Percentiles rank a stretch among this genome's conserved stretches.
These are phyloP conservation scores for Fragosphaeria purpurea DNA, from an alignment of 2,329 filamentous ascomycete genomes.

Conservation along the genomic window DNA sequence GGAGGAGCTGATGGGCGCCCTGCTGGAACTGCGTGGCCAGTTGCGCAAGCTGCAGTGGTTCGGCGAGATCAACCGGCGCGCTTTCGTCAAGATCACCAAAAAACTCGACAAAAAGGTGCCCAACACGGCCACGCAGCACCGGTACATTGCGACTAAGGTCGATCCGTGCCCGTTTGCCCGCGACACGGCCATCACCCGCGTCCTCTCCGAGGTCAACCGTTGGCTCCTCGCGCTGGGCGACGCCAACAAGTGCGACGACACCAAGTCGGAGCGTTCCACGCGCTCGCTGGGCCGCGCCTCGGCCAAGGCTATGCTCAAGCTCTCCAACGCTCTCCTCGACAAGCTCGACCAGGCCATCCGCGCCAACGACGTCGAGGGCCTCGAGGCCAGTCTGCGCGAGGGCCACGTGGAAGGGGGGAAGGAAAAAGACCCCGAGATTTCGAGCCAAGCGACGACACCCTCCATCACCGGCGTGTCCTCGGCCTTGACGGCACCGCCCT, in stretches of 20 bases:
- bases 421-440: no score
- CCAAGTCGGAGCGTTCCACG: constrained; percentile 61
- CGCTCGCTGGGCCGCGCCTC: constrained; percentile 69
- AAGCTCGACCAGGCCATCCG: constrained; percentile 62
- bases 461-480: no score
- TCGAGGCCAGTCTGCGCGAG: constrained; percentile 49
- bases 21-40: constrained; percentile 80
- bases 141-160: constrained; percentile 84
- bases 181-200: constrained; percentile 41
- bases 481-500: not conserved
- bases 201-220: constrained; percentile 64
- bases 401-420: constrained; percentile 33
- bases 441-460: no score
- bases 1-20: constrained; percentile 80
- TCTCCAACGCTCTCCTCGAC: constrained; percentile 60
- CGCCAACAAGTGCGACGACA: constrained; percentile 65
- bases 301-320: constrained; percentile 62
- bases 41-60: constrained; percentile 94
- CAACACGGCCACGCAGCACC: constrained; percentile 64
- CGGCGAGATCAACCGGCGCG: constrained; percentile 87
- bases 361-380: constrained; percentile 49
- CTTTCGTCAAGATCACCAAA: constrained; percentile 98
- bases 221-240: constrained; percentile 81
- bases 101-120: constrained; percentile 94
- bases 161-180: constrained; percentile 82